Evolutionary conservation across 1,284 basidiomycete genomes (phyloP), one percentile per base, ranked within the genome.

Genomic region (Flammula alnicola): DNA sequence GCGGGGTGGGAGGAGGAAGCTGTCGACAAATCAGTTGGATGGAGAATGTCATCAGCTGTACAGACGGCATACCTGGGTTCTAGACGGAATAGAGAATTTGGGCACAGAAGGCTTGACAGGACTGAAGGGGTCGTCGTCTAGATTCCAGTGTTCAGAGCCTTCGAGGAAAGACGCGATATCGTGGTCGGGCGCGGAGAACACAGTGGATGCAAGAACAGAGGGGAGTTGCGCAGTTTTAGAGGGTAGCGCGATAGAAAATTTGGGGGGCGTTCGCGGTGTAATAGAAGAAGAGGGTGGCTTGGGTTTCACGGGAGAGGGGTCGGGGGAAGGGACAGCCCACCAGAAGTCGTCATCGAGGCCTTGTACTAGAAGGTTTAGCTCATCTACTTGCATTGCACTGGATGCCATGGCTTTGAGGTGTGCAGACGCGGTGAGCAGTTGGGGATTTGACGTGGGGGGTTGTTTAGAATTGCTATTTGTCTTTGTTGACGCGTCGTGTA

Each of bases 101-200:
- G n/a, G n/a, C n/a, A n/a, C n/a, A n/a, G n/a, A n/a, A 7, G 64
- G 58, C 51, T 74, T 75, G 46, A 73, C 68, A 10, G 77, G 74
- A 25, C 72, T 69, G n/a, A 73, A 44, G 19, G 72, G 59, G 30
- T 71, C 66, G 49, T 74, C 76, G 27, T 76, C 67, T 74, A 80
- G 77, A 50, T 83, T 78, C 82, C 82, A 84, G 44, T 80, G 71
- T 66, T 83, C 81, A 1, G 78, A 79, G 1, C 81, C 83, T 40
- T 82, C 74, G 8, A 82, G 61, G 9, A 84, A 69, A 9, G 65
- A 56, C 5, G 61, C 47, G 35, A 80, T 57, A 49, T 80, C 74
- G 8, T 69, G 45, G 44, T 74, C 71, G 5, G 22, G 27, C 2
- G 47, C 43, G 20, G 43, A 30, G 17, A 45, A 53, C 5, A 31